A percentile compares a stretch with the other conserved stretches of the same genome.
Conservation (phyloP, 2,329 filamentous ascomycete genomes). For the Botrytis pseudocinerea region DNA sequence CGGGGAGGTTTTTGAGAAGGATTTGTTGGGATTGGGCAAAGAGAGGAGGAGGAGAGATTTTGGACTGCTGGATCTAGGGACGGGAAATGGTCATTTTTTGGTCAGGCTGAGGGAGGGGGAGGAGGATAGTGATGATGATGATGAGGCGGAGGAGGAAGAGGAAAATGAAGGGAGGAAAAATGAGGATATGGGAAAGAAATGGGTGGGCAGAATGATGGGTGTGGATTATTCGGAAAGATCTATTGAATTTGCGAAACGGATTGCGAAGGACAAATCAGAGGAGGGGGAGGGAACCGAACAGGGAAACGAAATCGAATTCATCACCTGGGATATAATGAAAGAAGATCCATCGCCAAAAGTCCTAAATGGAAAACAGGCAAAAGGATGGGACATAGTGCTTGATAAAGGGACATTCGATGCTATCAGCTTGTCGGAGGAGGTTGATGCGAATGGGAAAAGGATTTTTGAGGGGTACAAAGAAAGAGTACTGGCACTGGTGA, state of each 20-base stretch:
- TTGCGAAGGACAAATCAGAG: slow-evolving; percentile 49
- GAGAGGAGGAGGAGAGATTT: slow-evolving; percentile 41
- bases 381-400: slow-evolving; percentile 84
- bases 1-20: slow-evolving; percentile 27
- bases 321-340: slow-evolving; percentile 53
- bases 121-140: slow-evolving; percentile 32
- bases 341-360: slow-evolving; percentile 42
- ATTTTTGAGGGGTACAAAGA: slow-evolving; percentile 74
- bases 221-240: slow-evolving; percentile 84
- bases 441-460: slow-evolving; percentile 54
- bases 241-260: slow-evolving; percentile 68
- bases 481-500: slow-evolving; percentile 68
- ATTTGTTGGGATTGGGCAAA: slow-evolving; percentile 27
- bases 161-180: slow-evolving; percentile 63
- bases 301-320: slow-evolving; percentile 45
- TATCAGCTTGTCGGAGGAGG: slow-evolving; percentile 70
- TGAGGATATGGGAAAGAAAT: slow-evolving; percentile 60
- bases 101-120: slow-evolving; percentile 66
- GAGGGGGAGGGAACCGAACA: slow-evolving; percentile 29
- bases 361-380: slow-evolving; percentile 25
- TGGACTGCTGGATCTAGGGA: slow-evolving; percentile 82
- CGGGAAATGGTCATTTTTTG: slow-evolving; percentile 91
- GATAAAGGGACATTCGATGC: slow-evolving; percentile 99
- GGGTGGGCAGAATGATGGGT: slow-evolving; percentile 71
- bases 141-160: slow-evolving; percentile 21